phyloP scores from a whole-genome alignment of 106 monocot species.

The Dioscorea dumetorum region DNA sequence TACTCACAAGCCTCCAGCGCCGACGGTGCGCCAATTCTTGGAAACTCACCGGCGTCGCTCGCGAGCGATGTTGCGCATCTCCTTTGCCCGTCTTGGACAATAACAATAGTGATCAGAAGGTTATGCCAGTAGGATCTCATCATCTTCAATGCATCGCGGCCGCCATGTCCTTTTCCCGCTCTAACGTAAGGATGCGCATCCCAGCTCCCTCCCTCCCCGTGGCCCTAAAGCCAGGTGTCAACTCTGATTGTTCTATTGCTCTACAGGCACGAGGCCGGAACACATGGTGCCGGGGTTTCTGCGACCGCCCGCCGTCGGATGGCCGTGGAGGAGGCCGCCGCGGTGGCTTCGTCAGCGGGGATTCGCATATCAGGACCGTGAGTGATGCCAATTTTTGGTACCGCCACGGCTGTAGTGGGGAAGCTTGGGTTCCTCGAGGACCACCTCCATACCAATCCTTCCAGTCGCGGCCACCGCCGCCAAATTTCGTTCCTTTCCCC shows the following conservation, averaged over 20 bases:
- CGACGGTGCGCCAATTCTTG: too few species aligned
- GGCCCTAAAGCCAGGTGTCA: not conserved
- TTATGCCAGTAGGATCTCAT: too few species aligned
- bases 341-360: slow-evolving; percentile 20
- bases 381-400: slow-evolving; percentile 20
- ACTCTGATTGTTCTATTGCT: too few species aligned
- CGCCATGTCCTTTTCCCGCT: not conserved
- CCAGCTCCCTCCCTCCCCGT: not conserved
- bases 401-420: slow-evolving; percentile 7
- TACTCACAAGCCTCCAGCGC: too few species aligned
- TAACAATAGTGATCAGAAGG: too few species aligned
- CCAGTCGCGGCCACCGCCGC: slow-evolving; percentile 6
- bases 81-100: too few species aligned
- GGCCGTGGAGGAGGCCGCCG: not conserved
- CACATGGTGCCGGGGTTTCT: slow-evolving; percentile 29
- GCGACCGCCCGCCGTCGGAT: slow-evolving; percentile 8
- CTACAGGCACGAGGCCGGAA: slow-evolving; percentile 15
- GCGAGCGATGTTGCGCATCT: too few species aligned
- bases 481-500: not conserved
- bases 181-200: not conserved
- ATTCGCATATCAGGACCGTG: slow-evolving; percentile 23
- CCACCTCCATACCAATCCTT: slow-evolving; percentile 6
- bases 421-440: slow-evolving; percentile 1
- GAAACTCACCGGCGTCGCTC: too few species aligned
- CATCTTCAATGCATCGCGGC: not conserved